These are phyloP conservation scores for Didymellaceae sp. DNA, from an alignment of 2,329 filamentous ascomycete species.

Conservation along the genomic window DNA sequence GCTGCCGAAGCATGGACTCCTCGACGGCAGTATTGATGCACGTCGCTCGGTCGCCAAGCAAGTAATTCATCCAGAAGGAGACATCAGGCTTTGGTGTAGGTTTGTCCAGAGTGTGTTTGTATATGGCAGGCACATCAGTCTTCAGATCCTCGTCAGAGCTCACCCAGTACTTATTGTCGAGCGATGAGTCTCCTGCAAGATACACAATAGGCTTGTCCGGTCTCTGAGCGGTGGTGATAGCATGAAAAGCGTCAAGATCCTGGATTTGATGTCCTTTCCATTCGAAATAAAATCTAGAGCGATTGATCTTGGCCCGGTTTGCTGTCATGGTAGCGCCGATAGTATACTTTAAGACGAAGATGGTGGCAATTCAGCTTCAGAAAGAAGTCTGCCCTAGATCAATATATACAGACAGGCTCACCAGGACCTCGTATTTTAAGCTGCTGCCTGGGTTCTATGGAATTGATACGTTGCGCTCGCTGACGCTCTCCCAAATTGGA, in stretches of 20 bases:
- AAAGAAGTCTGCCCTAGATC: neutral
- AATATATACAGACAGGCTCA: too few species aligned
- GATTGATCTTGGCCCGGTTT: constrained; percentile 27
- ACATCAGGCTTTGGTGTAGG: constrained; percentile 43
- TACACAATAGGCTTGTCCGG: constrained; percentile 44
- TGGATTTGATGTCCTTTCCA: constrained; percentile 45
- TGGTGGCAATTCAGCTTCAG: neutral
- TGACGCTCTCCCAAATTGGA: neutral
- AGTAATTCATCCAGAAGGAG: constrained; percentile 47
- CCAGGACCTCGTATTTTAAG: too few species aligned
- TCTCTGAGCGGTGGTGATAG: constrained; percentile 26
- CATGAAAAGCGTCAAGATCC: constrained; percentile 37
- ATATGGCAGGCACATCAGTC: constrained; percentile 36
- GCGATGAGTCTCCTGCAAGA: constrained; percentile 48
- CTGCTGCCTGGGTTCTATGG: too few species aligned
- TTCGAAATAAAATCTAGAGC: constrained; percentile 40
- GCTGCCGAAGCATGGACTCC: constrained; percentile 43
- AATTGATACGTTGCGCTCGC: constrained; percentile 3
- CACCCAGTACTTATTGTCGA: constrained; percentile 50
- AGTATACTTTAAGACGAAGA: too few species aligned
- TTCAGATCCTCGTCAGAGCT: constrained; percentile 19
- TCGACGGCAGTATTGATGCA: constrained; percentile 47
- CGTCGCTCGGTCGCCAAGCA: constrained; percentile 40
- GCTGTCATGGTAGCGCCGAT: neutral
- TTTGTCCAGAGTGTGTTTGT: constrained; percentile 30